Evolutionary conservation across 768 basidiomycete species (phyloP).

Genomic region (Mrakia hoshinonis): DNA sequence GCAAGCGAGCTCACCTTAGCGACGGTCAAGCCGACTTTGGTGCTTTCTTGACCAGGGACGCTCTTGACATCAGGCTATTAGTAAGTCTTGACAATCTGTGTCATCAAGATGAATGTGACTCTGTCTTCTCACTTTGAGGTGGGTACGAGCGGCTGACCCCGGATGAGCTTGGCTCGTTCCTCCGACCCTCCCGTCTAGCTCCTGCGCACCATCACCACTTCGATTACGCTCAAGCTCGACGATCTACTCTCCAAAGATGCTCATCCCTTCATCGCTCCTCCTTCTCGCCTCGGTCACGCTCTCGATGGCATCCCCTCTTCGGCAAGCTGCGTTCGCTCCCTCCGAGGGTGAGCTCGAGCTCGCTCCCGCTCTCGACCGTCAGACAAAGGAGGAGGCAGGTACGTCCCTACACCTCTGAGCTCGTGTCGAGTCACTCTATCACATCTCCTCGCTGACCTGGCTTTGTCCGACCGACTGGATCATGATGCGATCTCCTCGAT

Average conservation of each 20-base stretch:
- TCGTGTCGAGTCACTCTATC: no score
- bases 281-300: background rate
- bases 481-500: background rate
- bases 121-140: no score
- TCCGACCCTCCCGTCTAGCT: background rate
- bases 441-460: no score
- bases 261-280: background rate
- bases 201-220: background rate
- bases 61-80: no score
- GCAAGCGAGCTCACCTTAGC: background rate
- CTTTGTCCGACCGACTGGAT: no score
- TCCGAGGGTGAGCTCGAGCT: background rate
- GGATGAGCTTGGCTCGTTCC: background rate
- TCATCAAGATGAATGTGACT: no score
- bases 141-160: no score
- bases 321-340: background rate
- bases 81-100: no score
- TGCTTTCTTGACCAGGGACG: no score
- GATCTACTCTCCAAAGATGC: background rate
- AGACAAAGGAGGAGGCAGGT: constrained; percentile 25
- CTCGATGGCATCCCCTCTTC: background rate
- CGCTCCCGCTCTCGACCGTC: background rate
- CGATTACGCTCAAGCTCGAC: background rate
- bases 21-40: background rate
- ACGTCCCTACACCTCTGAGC: background rate